These are phyloP conservation scores for Colletotrichum abscissum DNA, from an alignment of 2,329 filamentous ascomycete species.

Conservation along the genomic window DNA sequence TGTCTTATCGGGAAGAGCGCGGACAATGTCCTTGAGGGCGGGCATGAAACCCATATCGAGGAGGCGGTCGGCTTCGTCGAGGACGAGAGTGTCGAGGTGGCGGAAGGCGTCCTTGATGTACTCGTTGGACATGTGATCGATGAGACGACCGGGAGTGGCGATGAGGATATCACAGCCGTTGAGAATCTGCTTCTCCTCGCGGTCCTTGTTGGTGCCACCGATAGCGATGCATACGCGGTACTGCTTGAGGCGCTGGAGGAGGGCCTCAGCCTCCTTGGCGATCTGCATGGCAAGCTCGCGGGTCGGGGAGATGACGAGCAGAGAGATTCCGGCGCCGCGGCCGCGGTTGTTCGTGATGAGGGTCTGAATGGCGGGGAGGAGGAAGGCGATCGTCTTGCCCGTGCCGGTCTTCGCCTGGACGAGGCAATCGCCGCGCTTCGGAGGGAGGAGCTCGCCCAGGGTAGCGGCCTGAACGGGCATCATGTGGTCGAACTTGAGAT, in stretches of 20 bases:
- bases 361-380: constrained; percentile 84
- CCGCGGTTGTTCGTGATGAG: constrained; percentile 64
- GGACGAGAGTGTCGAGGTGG: constrained; percentile 79
- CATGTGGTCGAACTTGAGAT: constrained; percentile 64
- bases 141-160: constrained; percentile 81
- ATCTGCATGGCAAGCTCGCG: constrained; percentile 79
- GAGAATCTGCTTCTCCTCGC: constrained; percentile 77
- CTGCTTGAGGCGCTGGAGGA: constrained; percentile 78
- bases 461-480: constrained; percentile 67
- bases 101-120: constrained; percentile 75
- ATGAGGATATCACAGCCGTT: constrained; percentile 83
- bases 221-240: constrained; percentile 85
- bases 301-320: constrained; percentile 77
- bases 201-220: constrained; percentile 80
- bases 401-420: constrained; percentile 91
- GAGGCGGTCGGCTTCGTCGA: constrained; percentile 85
- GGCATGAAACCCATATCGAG: constrained; percentile 89
- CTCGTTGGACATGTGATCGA: constrained; percentile 82
- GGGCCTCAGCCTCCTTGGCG: constrained; percentile 74
- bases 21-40: constrained; percentile 80
- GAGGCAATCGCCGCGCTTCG: constrained; percentile 63
- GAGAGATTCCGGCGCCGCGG: constrained; percentile 57
- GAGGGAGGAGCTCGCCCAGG: constrained; percentile 58
- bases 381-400: constrained; percentile 86
- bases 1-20: constrained; percentile 72